Conservation (phyloP, 805 yeast genomes). For the Lipomyces spencermartinsiae region DNA sequence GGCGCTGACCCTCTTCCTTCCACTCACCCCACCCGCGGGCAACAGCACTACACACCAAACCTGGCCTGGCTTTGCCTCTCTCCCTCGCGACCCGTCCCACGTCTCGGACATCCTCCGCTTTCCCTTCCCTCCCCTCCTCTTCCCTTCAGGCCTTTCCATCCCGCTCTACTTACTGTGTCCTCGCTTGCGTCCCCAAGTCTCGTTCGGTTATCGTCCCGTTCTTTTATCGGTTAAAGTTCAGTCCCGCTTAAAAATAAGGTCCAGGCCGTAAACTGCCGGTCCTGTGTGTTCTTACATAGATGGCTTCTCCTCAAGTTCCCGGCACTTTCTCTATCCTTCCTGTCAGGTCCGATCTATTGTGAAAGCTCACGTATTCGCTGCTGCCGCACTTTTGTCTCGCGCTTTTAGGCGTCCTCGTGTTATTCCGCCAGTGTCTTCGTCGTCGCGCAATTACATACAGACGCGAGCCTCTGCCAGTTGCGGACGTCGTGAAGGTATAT, state of each 20-base stretch:
- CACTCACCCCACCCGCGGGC: neutral
- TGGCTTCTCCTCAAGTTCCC: conserved; percentile 2
- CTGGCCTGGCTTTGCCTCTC: neutral
- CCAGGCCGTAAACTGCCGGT: neutral
- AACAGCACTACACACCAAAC: neutral
- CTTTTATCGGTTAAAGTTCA: neutral
- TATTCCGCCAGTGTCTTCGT: too few relatives aligned
- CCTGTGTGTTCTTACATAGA: neutral
- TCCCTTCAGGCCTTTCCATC: neutral
- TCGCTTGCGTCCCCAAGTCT: neutral
- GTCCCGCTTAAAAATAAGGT: neutral
- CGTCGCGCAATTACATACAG: neutral
- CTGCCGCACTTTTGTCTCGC: conserved; percentile 4
- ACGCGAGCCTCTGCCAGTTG: too few relatives aligned
- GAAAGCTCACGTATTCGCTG: conserved; percentile 4
- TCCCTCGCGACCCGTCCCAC: neutral
- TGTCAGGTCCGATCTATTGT: conserved; percentile 2
- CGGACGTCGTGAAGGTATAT: too few relatives aligned
- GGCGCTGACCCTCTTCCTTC: neutral
- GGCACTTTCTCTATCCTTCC: conserved; percentile 2
- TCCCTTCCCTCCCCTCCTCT: neutral
- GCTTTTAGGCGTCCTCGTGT: too few relatives aligned
- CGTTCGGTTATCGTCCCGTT: neutral
- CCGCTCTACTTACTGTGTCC: neutral
- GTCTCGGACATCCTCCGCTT: neutral